phyloP scores from a whole-genome alignment of 345 rosid genomes.

The Acer negundo region DNA sequence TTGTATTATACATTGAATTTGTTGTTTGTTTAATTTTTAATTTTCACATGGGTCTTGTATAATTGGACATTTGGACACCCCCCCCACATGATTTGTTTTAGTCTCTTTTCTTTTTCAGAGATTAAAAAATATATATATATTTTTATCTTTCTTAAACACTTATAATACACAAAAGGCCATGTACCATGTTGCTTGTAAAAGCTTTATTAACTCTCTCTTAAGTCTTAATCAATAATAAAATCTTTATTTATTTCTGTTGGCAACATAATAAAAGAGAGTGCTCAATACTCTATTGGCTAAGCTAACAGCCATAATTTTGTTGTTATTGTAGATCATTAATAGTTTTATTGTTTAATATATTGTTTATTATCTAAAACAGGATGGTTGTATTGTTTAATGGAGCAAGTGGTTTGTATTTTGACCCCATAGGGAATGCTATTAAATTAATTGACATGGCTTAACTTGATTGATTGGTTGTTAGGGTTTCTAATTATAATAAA shows the following conservation, averaged over 20 bases:
- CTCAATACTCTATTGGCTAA: not conserved
- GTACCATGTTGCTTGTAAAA: conserved; percentile 22
- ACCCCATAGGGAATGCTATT: not conserved
- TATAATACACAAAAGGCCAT: conserved; percentile 25
- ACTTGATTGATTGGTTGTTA: not conserved
- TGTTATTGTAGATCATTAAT: conserved; percentile 5
- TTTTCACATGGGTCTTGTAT: conserved; percentile 56
- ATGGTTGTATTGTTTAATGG: not conserved
- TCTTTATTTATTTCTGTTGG: not conserved
- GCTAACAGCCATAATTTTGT: conserved; percentile 11
- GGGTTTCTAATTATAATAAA: not conserved
- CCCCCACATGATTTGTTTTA: conserved; percentile 32
- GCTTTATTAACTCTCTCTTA: not conserved
- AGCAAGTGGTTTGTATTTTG: not conserved
- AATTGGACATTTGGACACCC: conserved; percentile 50
- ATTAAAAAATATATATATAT: conserved; percentile 2
- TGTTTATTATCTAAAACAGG: not conserved
- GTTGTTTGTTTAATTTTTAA: conserved; percentile 9
- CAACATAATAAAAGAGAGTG: not conserved
- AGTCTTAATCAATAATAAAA: not conserved
- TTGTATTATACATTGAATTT: conserved; percentile 33
- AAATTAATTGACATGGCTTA: not conserved
- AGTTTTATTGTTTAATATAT: no score
- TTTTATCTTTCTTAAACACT: conserved; percentile 18
- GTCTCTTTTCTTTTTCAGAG: conserved; percentile 21